Evolutionary conservation across 1,284 basidiomycete species (phyloP).

Genomic region (Rhodotorula sp.): DNA sequence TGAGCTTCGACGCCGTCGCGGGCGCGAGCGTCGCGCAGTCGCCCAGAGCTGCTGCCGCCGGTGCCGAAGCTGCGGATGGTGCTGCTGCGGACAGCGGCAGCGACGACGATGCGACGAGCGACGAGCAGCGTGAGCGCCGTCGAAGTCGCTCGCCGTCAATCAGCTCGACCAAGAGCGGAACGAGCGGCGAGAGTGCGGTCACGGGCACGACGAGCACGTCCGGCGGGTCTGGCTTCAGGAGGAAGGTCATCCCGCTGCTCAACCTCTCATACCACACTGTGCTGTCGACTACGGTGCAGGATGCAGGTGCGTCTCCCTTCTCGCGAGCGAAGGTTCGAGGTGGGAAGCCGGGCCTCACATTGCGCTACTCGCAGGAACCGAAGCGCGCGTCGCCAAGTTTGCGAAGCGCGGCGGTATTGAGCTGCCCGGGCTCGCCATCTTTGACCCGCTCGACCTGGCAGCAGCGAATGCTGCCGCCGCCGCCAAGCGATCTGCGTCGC

Average conservation of each 20-base stretch:
- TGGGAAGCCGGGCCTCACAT: neutral
- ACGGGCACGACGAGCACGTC: constrained; percentile 2
- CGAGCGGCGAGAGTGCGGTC: constrained; percentile 1
- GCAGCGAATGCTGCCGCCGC: constrained; percentile 7
- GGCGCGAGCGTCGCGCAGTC: constrained; percentile 13
- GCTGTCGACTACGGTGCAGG: constrained; percentile 83
- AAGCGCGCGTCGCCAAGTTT: constrained; percentile 90
- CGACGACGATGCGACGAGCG: neutral
- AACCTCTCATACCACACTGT: constrained; percentile 77
- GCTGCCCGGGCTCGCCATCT: constrained; percentile 49
- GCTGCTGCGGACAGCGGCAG: neutral
- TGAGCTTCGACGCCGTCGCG: constrained; percentile 38
- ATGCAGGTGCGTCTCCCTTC: constrained; percentile 56
- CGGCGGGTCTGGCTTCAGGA: constrained; percentile 47
- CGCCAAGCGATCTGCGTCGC: constrained; percentile 22
- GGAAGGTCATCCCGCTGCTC: constrained; percentile 84
- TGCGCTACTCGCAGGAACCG: constrained; percentile 65
- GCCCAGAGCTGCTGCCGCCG: too few relatives aligned
- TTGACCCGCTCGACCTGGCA: constrained; percentile 55
- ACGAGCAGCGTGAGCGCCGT: neutral
- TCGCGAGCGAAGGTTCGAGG: neutral
- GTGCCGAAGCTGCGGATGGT: too few relatives aligned
- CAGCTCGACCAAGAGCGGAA: constrained; percentile 7
- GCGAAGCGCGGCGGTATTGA: constrained; percentile 65
- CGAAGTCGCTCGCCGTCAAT: constrained; percentile 3